Evolutionary conservation across 257 asterid species (phyloP).

Genomic region (Catharanthus roseus): DNA sequence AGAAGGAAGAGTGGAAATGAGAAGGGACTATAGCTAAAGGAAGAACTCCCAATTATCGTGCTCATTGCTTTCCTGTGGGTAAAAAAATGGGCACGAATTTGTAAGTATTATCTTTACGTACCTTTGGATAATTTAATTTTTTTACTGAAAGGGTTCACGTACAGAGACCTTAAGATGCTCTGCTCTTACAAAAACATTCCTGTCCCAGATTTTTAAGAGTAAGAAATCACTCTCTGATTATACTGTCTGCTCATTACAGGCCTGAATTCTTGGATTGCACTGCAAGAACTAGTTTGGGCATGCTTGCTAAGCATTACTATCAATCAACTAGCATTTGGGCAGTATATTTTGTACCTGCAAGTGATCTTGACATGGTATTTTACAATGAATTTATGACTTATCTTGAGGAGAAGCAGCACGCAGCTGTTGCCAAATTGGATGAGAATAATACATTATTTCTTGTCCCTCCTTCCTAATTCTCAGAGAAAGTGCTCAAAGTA

Average conservation of each 20-base stretch:
- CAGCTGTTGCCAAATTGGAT: constrained; percentile 86
- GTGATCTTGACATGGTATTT: constrained; percentile 70
- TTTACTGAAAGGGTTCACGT: background rate
- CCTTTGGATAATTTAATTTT: background rate
- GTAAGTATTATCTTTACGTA: constrained; percentile 42
- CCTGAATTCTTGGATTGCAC: constrained; percentile 86
- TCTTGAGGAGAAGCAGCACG: constrained; percentile 83
- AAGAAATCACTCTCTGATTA: constrained; percentile 3
- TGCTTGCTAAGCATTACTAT: constrained; percentile 89
- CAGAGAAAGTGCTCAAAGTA: constrained; percentile 80
- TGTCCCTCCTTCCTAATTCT: constrained; percentile 95
- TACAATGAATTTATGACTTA: constrained; percentile 87
- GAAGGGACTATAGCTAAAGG: constrained; percentile 93
- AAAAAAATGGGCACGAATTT: constrained; percentile 63
- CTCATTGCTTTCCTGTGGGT: constrained; percentile 97
- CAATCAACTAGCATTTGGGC: constrained; percentile 80
- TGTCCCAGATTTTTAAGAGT: background rate
- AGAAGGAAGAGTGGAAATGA: constrained; percentile 86
- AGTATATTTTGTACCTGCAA: constrained; percentile 86
- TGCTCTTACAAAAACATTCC: background rate
- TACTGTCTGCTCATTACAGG: constrained; percentile 38
- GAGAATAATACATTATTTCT: constrained; percentile 75
- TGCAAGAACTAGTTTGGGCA: constrained; percentile 87
- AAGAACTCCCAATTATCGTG: constrained; percentile 74
- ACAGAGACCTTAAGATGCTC: background rate